These are phyloP conservation scores for Trametes villosa DNA, from an alignment of 768 basidiomycete genomes.

Conservation along the genomic window DNA sequence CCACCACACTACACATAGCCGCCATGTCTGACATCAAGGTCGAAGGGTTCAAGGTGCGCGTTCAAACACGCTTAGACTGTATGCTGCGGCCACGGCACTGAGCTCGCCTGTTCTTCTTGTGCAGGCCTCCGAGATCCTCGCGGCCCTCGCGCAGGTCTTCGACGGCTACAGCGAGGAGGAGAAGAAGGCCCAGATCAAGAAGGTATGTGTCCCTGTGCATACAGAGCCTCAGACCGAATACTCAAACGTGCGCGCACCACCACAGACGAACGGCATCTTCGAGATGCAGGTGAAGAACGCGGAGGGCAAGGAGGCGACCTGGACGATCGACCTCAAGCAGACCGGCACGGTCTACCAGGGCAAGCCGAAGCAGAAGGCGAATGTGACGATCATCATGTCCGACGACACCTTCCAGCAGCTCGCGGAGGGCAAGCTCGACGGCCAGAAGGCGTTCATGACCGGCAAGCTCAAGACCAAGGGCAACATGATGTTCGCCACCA, in stretches of 20 bases:
- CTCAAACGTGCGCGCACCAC: neutral
- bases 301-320: constrained; percentile 69
- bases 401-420: constrained; percentile 78
- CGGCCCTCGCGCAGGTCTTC: constrained; percentile 56
- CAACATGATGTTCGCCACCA: constrained; percentile 93
- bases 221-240: neutral
- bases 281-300: constrained; percentile 80
- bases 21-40: constrained; percentile 74
- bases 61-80: too few relatives aligned
- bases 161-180: constrained; percentile 59
- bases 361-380: constrained; percentile 67
- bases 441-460: constrained; percentile 96
- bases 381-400: constrained; percentile 79
- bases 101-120: neutral
- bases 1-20: neutral
- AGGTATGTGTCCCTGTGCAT: constrained; percentile 48
- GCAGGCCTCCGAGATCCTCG: constrained; percentile 72
- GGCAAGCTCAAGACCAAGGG: constrained; percentile 92
- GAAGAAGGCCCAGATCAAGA: constrained; percentile 72
- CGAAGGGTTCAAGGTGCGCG: constrained; percentile 69
- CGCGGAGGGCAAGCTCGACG: constrained; percentile 80
- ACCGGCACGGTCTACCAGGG: constrained; percentile 79
- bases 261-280: constrained; percentile 85
- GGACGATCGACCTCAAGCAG: constrained; percentile 96
- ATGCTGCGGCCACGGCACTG: neutral